Base-by-base conservation (phyloP, 371 early-diverging fungal species). In the Circinella minor region DNA sequence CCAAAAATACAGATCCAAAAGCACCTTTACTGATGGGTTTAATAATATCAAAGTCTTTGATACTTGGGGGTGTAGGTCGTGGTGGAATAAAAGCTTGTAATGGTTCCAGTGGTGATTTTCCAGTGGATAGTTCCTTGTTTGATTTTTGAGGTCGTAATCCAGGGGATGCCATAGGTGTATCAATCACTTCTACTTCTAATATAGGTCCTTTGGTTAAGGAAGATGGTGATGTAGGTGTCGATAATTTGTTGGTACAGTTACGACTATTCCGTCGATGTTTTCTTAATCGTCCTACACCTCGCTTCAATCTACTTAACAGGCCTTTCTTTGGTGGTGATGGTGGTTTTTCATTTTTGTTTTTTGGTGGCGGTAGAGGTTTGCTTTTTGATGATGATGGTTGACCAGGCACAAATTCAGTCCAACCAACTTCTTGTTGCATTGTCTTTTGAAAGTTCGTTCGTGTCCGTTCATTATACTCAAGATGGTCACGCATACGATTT, bases 1-100 rank as follows among this genome's bases (percentile, higher is more conserved):
- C 94, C 18, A 96, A 76, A 72, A 90, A 95, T 0, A 96, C 96
- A 4, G 93, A 91, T 9, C 96, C 96, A 84, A 94, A 96, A 0
- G 96, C 96, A 34, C 96, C 96, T 77, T 94, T 94, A 70, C 92
- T 92, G 63, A 96, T 96, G 1, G 96, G 95, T 70, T 96, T 96
- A 74, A 96, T 92, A 68, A 96, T 92, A 61, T 95, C 94, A 76
- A 91, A 96, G 75, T 96, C 96, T 74, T 93, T 94, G 79, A 95
- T 95, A 55, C 90, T 90, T 0, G 93, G 92, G 5, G 74, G 77
- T 4, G 76, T 76, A 1, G 87, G 89, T 10, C 88, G 77, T 3
- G 86, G 80, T 4, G 77, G 71, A 3, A 70, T 61, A 15, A 83
- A 77, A 4, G 84, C 81, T 37, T 81, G 87, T 8, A 83, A 78